Base-by-base conservation (phyloP, 2,329 filamentous ascomycete genomes). In the Aspergillus ibericus region DNA sequence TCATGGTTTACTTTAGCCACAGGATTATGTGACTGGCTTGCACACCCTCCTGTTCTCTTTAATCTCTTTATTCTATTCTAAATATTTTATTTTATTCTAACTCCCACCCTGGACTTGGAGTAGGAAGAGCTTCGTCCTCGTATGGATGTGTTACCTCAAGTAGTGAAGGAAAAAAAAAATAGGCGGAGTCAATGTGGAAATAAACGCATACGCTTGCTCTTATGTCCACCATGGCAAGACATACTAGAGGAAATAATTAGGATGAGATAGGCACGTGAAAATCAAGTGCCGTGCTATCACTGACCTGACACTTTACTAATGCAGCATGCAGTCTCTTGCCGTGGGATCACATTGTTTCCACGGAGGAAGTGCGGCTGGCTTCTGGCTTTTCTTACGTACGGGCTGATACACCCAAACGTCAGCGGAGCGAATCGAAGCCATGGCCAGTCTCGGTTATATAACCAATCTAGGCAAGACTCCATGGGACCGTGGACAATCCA, bases 361-460 rank as follows among this genome's bases (percentile, higher is more conserved):
- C 49, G 38, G 15, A 20, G 36, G 38, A 53, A 53, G 51, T 25
- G 51, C 51, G 51, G 51, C 51, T 42, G 36, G 34, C n/a, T 50
- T 51, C 49, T 51, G 34, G 49, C 49, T 51, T 51, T 51, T 51
- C 32, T 51, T 51, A 51, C 49, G 35, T 42, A 53, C 50, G 13
- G 35, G 50, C 22, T 18, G 25, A 38, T 53, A 40, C 50, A 16
- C 34, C 16, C 36, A 53, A 47, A 46, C 38, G 40, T 59, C 58
- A 56, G 60, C 58, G 55, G 50, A 60, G 56, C 53, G 56, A 38
- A 54, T 54, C 38, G 52, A 49, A 59, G 57, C 58, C 22, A 38
- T 18, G 56, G 42, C 51, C 48, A 48, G 54, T 53, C 60, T 66
- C 64, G 64, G 64, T 62, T 65, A 66, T 59, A 61, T 66, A 54